Evolutionary conservation across 768 basidiomycete genomes (phyloP).

Genomic region (Lactifluus echinatus): DNA sequence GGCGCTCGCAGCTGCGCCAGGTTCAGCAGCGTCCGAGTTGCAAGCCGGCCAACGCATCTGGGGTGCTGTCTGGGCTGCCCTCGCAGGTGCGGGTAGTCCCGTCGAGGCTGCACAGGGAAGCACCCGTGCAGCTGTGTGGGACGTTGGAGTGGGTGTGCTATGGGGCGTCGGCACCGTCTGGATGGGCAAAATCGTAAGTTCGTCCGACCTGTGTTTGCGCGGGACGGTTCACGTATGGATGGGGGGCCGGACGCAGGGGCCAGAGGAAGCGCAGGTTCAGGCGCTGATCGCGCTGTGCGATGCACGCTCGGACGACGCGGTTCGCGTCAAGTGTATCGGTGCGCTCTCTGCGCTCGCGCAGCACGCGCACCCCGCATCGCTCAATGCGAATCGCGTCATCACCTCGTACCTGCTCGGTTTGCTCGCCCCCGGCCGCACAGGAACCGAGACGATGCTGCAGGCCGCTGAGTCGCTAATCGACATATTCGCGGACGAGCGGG

Average conservation of each 20-base stretch:
- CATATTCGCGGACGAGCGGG: constrained; percentile 83
- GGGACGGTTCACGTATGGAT: background rate
- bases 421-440: constrained; percentile 34
- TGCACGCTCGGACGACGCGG: constrained; percentile 40
- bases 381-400: constrained; percentile 64
- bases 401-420: constrained; percentile 58
- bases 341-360: constrained; percentile 82
- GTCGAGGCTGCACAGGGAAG: constrained; percentile 54
- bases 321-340: constrained; percentile 74
- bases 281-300: constrained; percentile 60
- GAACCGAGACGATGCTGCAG: constrained; percentile 68
- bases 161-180: constrained; percentile 83
- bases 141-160: constrained; percentile 69
- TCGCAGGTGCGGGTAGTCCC: constrained; percentile 52
- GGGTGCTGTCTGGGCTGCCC: constrained; percentile 55
- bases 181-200: constrained; percentile 52
- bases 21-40: constrained; percentile 36
- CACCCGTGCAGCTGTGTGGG: constrained; percentile 61
- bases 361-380: constrained; percentile 37
- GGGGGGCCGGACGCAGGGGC: constrained; percentile 38
- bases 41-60: constrained; percentile 50
- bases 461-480: constrained; percentile 79
- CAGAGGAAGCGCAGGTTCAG: constrained; percentile 50
- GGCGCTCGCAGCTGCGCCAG: constrained; percentile 48
- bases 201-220: background rate